phyloP scores from a whole-genome alignment of 2,329 filamentous ascomycete genomes.

The Xylariaceae sp. region DNA sequence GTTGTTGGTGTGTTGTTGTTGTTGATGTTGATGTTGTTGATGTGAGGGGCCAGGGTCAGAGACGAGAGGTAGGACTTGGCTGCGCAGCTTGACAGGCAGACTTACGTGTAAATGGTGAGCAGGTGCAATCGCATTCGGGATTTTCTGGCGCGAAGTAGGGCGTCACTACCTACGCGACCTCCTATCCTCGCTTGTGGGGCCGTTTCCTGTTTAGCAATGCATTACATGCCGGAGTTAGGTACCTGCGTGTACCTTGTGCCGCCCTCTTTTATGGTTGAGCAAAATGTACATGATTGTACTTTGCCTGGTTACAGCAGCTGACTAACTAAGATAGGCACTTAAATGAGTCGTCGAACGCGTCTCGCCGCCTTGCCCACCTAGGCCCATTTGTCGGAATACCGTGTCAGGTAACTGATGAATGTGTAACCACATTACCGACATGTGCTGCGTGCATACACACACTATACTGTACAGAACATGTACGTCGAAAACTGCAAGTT shows the following conservation, averaged over 20 bases:
- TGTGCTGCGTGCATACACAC: too few relatives aligned
- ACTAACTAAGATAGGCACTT: too few relatives aligned
- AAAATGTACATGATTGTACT: too few relatives aligned
- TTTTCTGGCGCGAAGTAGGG: conserved; percentile 22
- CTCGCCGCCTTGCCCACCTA: too few relatives aligned
- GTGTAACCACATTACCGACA: too few relatives aligned
- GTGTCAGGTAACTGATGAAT: too few relatives aligned
- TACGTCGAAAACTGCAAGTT: too few relatives aligned
- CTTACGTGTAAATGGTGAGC: background rate
- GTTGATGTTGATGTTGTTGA: background rate
- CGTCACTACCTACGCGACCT: conserved; percentile 20
- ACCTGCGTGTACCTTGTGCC: background rate
- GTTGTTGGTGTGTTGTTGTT: background rate
- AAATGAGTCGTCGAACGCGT: too few relatives aligned
- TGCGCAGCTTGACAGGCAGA: too few relatives aligned
- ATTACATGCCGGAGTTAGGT: background rate
- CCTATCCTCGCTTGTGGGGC: conserved; percentile 9
- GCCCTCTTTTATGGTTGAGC: too few relatives aligned
- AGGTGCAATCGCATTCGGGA: conserved; percentile 20
- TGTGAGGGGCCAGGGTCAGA: background rate
- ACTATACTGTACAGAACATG: too few relatives aligned
- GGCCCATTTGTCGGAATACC: background rate
- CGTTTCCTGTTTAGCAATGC: conserved; percentile 1
- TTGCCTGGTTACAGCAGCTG: too few relatives aligned
- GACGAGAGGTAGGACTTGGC: background rate